Conservation (phyloP, 2,329 filamentous ascomycete species). For the Grosmannia clavigera region DNA sequence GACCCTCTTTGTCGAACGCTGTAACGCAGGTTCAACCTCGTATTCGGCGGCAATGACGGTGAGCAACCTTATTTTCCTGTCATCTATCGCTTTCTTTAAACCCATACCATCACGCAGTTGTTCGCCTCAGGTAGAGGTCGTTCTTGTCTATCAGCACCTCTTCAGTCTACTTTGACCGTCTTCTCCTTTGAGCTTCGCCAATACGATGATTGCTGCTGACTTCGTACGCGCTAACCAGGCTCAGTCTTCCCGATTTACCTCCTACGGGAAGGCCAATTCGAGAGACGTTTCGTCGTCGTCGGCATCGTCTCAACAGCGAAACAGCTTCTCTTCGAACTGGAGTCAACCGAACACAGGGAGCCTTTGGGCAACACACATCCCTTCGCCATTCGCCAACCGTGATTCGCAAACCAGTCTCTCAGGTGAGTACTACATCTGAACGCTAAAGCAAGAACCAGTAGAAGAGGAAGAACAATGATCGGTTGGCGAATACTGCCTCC, state of each 20-base stretch:
- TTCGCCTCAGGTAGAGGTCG: neutral
- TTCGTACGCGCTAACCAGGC: slow-evolving; percentile 16
- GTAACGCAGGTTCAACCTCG: neutral
- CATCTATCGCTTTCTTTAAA: neutral
- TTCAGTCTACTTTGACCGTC: neutral
- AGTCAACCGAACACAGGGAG: slow-evolving; percentile 20
- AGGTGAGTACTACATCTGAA: slow-evolving; percentile 30
- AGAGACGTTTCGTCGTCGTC: slow-evolving; percentile 19
- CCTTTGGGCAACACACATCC: slow-evolving; percentile 36
- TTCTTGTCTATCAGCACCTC: neutral
- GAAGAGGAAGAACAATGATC: neutral
- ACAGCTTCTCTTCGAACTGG: slow-evolving; percentile 23
- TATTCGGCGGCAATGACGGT: neutral
- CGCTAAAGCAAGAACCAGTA: neutral
- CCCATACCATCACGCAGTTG: neutral
- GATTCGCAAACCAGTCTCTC: slow-evolving; percentile 29
- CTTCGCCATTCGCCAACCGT: slow-evolving; percentile 23
- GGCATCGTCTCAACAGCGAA: slow-evolving; percentile 21
- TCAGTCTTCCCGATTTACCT: slow-evolving; percentile 26
- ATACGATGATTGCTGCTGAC: slow-evolving; percentile 2
- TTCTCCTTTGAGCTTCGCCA: neutral
- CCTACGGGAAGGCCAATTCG: slow-evolving; percentile 19
- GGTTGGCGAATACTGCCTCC: neutral
- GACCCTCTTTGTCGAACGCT: neutral
- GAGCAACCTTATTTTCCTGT: neutral